A percentile compares a stretch with the other conserved stretches of the same genome.
Evolutionary conservation across 139 green algal species (phyloP).

Genomic region (Axilococcus clingmanii): DNA sequence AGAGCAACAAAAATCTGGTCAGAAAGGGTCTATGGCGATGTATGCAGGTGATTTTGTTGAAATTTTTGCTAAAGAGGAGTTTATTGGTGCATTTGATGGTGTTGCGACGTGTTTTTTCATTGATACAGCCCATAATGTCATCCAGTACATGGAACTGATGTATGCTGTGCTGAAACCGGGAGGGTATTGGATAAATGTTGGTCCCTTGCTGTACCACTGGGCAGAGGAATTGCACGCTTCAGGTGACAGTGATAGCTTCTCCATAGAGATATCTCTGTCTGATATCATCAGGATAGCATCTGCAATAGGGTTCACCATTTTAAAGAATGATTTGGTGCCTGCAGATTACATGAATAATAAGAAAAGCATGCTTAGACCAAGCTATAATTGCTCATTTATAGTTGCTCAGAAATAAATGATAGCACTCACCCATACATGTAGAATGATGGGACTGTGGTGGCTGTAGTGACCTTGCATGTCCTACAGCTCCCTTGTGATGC

Average conservation of each 20-base stretch:
- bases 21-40: constrained; percentile 73
- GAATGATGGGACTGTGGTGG: too few relatives aligned
- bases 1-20: constrained; percentile 11
- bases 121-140: constrained; percentile 97
- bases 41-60: constrained; percentile 91
- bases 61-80: constrained; percentile 58
- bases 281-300: constrained; percentile 47
- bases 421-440: too few relatives aligned
- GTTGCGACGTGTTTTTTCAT: constrained; percentile 98
- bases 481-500: too few relatives aligned
- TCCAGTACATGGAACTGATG: constrained; percentile 86
- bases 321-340: background rate
- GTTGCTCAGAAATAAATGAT: constrained; percentile 4
- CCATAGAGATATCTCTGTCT: constrained; percentile 63
- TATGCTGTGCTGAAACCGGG: constrained; percentile 40
- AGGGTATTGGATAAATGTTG: constrained; percentile 84
- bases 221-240: constrained; percentile 38
- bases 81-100: constrained; percentile 60
- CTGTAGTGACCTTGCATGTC: too few relatives aligned
- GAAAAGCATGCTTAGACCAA: background rate
- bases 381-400: constrained; percentile 3
- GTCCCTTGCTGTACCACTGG: constrained; percentile 95
- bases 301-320: constrained; percentile 37
- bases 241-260: constrained; percentile 34
- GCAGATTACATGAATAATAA: constrained; percentile 1